Evolutionary conservation across 139 green algal species (phyloP), one percentile per base, ranked within the genome.

Genomic region (Diplosphaera chodatii): DNA sequence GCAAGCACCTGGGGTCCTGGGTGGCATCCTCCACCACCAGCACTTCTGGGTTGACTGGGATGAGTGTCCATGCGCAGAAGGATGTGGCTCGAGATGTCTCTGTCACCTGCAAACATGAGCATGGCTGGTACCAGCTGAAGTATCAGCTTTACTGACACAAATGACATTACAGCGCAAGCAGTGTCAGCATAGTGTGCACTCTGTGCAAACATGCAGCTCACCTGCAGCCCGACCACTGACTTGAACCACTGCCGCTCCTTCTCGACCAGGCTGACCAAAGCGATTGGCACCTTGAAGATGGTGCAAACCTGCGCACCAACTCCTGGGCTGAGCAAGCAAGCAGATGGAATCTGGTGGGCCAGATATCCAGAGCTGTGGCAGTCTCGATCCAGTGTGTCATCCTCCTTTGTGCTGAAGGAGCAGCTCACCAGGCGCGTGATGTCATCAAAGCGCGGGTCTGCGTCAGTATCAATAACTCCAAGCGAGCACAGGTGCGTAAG

Each of bases 201-300:
- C n/a, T n/a, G n/a, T n/a, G n/a, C n/a, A n/a, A n/a, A n/a, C n/a
- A n/a, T n/a, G n/a, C n/a, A n/a, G 48, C 48, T 23, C 18, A 25
- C 71, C 10, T 70, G 63, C 64, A 92, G 65, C 1, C 90, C 90
- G 67, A 84, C 67, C 21, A 76, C 76, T 13, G 78, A 87, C 76
- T 94, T 96, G 80, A 96, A 97, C 89, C 88, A 97, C 79, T 97
- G 89, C 64, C 90, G 78, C 29, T 94, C 82, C 32, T 73, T 79
- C 67, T 95, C 89, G 32, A 96, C 87, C 1, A 97, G 71, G 1
- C 83, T 92, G 0, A 97, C 88, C 30, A 95, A 78, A 1, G 85
- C 85, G 31, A 96, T 93, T 21, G 89, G 90, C 32, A 85, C 82
- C 65, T 72, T 73, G 67, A 86, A 85, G 31, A 87, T 74, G 32